Evolutionary conservation across 2,329 filamentous ascomycete genomes (phyloP).

Genomic region (Penicillium carneum): DNA sequence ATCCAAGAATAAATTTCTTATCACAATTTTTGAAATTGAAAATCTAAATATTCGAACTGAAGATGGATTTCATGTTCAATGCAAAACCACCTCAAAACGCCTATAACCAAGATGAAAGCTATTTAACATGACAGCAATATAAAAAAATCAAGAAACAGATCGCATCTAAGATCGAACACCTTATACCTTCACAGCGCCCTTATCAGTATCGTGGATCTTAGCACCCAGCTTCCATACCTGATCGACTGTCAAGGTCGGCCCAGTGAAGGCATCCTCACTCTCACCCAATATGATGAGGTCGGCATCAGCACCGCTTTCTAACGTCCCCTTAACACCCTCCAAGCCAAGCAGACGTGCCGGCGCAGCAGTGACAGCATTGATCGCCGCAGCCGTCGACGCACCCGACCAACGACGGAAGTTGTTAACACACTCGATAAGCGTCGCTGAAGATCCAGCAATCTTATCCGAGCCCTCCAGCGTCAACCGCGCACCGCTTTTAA

Average conservation of each 20-base stretch:
- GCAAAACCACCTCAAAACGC: constrained; percentile 12
- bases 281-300: constrained; percentile 53
- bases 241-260: constrained; percentile 47
- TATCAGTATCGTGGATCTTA: constrained; percentile 49
- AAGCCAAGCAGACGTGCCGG: constrained; percentile 51
- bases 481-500: constrained; percentile 70
- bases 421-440: constrained; percentile 55
- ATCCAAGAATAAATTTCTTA: neutral
- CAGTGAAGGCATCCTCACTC: constrained; percentile 40
- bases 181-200: constrained; percentile 21
- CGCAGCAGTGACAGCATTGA: constrained; percentile 51
- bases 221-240: constrained; percentile 55
- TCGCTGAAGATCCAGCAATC: constrained; percentile 72
- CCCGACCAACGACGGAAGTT: constrained; percentile 54
- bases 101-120: constrained; percentile 8
- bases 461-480: constrained; percentile 79
- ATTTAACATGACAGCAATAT: neutral
- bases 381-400: constrained; percentile 49
- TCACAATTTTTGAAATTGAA: neutral
- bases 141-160: neutral
- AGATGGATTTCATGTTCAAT: constrained; percentile 12
- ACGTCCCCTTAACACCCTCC: constrained; percentile 49
- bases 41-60: neutral
- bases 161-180: neutral
- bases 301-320: constrained; percentile 52